phyloP scores from a whole-genome alignment of 2,329 filamentous ascomycete genomes.

The Nemania diffusa region DNA sequence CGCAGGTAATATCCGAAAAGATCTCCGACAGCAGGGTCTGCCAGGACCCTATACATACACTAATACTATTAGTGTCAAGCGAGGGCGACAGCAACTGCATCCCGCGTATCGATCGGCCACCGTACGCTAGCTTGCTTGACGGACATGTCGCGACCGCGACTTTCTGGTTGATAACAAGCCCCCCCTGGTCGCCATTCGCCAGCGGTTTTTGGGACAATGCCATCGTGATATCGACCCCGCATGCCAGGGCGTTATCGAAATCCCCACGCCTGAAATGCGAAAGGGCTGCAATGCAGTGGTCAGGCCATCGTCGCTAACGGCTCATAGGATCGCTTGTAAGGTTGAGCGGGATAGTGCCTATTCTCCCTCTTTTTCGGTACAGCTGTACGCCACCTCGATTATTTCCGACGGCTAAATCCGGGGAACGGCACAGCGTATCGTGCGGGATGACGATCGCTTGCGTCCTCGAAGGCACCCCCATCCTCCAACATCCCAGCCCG shows the following conservation, averaged over 20 bases:
- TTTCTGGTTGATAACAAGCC: slow-evolving; percentile 17
- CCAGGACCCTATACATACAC: background rate
- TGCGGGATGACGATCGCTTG: slow-evolving; percentile 20
- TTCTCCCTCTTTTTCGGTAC: slow-evolving; percentile 2
- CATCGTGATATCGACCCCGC: slow-evolving; percentile 22
- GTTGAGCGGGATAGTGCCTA: slow-evolving; percentile 11
- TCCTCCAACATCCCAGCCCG: slow-evolving; percentile 4
- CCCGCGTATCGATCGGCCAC: slow-evolving; percentile 26
- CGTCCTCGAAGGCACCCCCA: slow-evolving; percentile 4
- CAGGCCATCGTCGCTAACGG: background rate
- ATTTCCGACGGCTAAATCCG: slow-evolving; percentile 39
- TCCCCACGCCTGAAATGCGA: slow-evolving; percentile 21
- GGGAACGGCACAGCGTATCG: slow-evolving; percentile 13
- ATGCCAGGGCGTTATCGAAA: slow-evolving; percentile 18
- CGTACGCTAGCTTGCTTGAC: no score
- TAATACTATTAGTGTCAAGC: background rate
- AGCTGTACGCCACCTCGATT: slow-evolving; percentile 20
- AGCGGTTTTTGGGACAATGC: slow-evolving; percentile 4
- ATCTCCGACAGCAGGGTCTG: slow-evolving; percentile 13
- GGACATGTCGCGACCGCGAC: background rate
- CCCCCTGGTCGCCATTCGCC: slow-evolving; percentile 21
- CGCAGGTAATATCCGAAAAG: slow-evolving; percentile 11
- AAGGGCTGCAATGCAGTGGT: slow-evolving; percentile 14
- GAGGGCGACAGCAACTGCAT: slow-evolving; percentile 19
- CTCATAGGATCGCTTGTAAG: slow-evolving; percentile 16